Conservation (phyloP, 2,329 filamentous ascomycete species). For the Penicillium sp. region DNA sequence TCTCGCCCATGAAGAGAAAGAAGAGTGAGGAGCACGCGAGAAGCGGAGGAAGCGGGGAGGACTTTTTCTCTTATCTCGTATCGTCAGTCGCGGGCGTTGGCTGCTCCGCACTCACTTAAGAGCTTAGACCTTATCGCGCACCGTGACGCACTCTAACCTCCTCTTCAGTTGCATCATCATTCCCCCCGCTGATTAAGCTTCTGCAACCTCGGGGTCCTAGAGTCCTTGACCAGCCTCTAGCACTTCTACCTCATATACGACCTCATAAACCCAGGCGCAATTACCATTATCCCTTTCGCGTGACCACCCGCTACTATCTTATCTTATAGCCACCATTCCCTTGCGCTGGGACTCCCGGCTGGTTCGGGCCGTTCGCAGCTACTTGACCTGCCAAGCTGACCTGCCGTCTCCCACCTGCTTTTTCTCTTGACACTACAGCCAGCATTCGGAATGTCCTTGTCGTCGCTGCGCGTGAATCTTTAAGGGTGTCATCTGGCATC, state of each 20-base stretch:
- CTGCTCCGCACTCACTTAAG: neutral
- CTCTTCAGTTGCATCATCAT: conserved; percentile 1
- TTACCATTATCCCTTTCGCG: neutral
- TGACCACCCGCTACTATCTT: neutral
- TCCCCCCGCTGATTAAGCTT: neutral
- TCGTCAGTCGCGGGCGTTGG: neutral
- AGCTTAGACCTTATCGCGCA: conserved; percentile 3
- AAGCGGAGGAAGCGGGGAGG: conserved; percentile 17
- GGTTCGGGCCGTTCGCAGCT: neutral
- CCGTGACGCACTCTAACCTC: neutral
- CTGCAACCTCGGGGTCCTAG: neutral
- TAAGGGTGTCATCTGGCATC: neutral
- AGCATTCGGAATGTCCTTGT: neutral
- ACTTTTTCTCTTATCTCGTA: conserved; percentile 21
- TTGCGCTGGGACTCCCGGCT: neutral
- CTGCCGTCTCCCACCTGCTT: neutral
- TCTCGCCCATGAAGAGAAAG: neutral
- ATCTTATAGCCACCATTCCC: neutral
- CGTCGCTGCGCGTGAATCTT: neutral
- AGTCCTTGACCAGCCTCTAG: neutral
- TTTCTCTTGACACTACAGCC: neutral
- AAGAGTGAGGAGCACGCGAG: conserved; percentile 1
- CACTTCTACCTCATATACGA: neutral
- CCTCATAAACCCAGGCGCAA: neutral
- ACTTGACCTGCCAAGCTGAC: neutral